Conservation (phyloP, 768 basidiomycete species). For the Termitomyces bulborhizus region DNA sequence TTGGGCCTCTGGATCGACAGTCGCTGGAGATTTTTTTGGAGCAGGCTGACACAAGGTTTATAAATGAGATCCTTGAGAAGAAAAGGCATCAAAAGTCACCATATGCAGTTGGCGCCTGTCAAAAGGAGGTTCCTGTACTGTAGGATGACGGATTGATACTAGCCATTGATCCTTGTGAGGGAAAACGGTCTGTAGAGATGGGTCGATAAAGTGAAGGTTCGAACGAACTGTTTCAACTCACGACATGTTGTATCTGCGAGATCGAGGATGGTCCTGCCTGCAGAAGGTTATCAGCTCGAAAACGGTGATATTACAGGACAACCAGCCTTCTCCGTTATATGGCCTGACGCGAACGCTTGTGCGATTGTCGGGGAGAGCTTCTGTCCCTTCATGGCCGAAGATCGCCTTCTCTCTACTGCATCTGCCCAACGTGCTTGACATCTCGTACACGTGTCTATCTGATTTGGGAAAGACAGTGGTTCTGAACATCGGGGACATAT, state of each 20-base stretch:
- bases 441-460: background rate
- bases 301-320: background rate
- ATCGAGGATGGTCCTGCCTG: background rate
- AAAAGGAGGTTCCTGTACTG: background rate
- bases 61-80: background rate
- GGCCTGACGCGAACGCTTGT: background rate
- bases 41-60: background rate
- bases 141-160: background rate
- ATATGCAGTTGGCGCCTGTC: background rate
- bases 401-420: background rate
- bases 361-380: background rate
- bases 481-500: conserved; percentile 3
- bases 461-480: background rate
- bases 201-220: background rate
- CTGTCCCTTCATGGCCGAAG: background rate
- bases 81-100: background rate
- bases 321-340: background rate
- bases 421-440: background rate
- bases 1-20: background rate
- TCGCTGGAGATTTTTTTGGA: background rate
- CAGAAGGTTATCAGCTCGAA: background rate
- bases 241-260: background rate
- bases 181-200: background rate
- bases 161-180: background rate
- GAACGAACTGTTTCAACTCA: background rate